These are phyloP conservation scores for Phytopythium ostracodes DNA, from an alignment of 352 stramenopile genomes.

Conservation along the genomic window DNA sequence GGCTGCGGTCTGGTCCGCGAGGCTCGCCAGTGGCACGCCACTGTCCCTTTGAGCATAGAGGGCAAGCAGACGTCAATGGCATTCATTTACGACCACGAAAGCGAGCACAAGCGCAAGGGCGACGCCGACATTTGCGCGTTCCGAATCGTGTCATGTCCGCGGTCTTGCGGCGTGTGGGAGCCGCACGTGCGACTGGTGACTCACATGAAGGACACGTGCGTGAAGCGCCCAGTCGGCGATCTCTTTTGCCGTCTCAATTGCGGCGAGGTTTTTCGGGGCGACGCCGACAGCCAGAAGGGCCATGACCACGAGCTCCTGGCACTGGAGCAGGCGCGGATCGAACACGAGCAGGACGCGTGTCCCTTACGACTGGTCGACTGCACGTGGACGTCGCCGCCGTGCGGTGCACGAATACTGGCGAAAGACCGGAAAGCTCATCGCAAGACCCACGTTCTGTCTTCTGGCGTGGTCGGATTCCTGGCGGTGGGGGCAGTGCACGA, in stretches of 20 bases:
- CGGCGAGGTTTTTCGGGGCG: slow-evolving; percentile 31
- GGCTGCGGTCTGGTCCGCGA: slow-evolving; percentile 52
- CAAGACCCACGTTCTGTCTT: slow-evolving; percentile 49
- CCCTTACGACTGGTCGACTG: slow-evolving; percentile 59
- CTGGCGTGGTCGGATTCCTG: slow-evolving; percentile 56
- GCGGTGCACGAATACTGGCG: slow-evolving; percentile 38
- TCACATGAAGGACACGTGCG: slow-evolving; percentile 58
- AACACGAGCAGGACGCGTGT: slow-evolving; percentile 73
- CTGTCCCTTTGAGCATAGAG: not conserved
- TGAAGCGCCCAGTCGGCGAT: slow-evolving; percentile 56
- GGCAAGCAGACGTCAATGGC: not conserved
- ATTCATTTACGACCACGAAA: slow-evolving; percentile 56
- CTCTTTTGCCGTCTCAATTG: slow-evolving; percentile 57
- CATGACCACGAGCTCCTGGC: slow-evolving; percentile 52
- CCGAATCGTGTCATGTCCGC: slow-evolving; percentile 53
- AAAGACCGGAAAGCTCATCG: slow-evolving; percentile 64
- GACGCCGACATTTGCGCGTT: slow-evolving; percentile 26
- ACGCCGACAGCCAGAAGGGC: slow-evolving; percentile 16
- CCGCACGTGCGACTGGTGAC: slow-evolving; percentile 34
- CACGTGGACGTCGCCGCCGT: slow-evolving; percentile 54
- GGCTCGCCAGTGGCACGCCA: slow-evolving; percentile 34
- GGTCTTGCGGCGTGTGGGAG: slow-evolving; percentile 68
- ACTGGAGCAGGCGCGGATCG: slow-evolving; percentile 59
- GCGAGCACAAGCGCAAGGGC: slow-evolving; percentile 19
- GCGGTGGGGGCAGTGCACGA: slow-evolving; percentile 50